Percentiles rank a stretch among this genome's conserved stretches.
phyloP scores from a whole-genome alignment of 495 filamentous ascomycete genomes.

The Neurospora cerealis region DNA sequence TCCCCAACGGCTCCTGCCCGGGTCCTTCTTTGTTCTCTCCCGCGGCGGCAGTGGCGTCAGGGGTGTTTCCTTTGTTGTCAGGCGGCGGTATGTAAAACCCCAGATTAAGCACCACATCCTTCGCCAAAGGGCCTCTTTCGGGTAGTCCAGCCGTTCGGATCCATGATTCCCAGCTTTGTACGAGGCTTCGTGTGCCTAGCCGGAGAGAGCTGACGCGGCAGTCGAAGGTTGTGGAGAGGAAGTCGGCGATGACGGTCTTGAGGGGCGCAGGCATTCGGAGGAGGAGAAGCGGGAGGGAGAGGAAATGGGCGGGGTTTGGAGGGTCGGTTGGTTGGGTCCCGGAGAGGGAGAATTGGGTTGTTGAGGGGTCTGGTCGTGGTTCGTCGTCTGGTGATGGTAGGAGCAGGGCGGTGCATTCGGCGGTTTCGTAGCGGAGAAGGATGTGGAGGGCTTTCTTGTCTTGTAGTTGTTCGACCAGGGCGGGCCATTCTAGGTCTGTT shows the following conservation, averaged over 20 bases:
- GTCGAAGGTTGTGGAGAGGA: constrained; percentile 36
- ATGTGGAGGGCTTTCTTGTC: constrained; percentile 21
- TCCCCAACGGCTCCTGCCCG: constrained; percentile 12
- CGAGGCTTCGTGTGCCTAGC: constrained; percentile 33
- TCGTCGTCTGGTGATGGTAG: too few species aligned
- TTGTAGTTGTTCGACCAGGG: background rate
- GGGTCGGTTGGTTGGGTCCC: background rate
- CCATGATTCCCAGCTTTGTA: constrained; percentile 32
- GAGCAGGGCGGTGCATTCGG: constrained; percentile 29
- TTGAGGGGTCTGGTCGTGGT: background rate
- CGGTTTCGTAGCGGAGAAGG: constrained; percentile 30
- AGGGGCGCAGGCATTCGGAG: constrained; percentile 36
- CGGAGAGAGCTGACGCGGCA: constrained; percentile 31
- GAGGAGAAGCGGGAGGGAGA: constrained; percentile 32
- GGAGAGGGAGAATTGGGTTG: background rate
- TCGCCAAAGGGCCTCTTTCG: constrained; percentile 7
- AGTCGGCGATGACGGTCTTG: constrained; percentile 30
- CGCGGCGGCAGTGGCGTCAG: background rate
- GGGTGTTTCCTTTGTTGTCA: background rate
- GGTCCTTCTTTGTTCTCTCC: background rate
- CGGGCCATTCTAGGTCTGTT: background rate
- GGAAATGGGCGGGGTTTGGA: constrained; percentile 10
- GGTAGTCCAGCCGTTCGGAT: background rate
- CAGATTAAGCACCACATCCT: constrained; percentile 30
- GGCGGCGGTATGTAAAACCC: constrained; percentile 28